Percentiles rank a stretch among this genome's conserved stretches.
phyloP scores from a whole-genome alignment of 1,284 basidiomycete genomes.

The Puccinia novopanici region DNA sequence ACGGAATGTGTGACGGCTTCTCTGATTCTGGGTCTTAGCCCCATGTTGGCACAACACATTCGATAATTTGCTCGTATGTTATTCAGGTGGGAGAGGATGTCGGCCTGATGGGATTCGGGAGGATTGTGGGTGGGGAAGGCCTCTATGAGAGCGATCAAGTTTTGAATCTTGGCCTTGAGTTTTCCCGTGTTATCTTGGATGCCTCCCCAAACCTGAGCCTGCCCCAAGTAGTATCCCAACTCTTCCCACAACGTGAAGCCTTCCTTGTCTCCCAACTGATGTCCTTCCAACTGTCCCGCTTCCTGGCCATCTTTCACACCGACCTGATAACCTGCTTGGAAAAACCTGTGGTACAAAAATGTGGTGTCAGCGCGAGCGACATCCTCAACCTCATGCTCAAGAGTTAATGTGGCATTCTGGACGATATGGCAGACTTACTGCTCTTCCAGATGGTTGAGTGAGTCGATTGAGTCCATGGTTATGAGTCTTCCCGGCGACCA shows the following conservation, averaged over 20 bases:
- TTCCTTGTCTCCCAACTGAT: constrained; percentile 23
- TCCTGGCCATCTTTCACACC: constrained; percentile 26
- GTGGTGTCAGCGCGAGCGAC: neutral
- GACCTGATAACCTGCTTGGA: constrained; percentile 29
- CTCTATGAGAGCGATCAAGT: constrained; percentile 17
- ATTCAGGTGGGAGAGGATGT: constrained; percentile 8
- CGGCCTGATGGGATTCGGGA: neutral
- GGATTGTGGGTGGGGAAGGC: constrained; percentile 29
- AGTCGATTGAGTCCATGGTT: constrained; percentile 31
- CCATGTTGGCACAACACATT: constrained; percentile 34
- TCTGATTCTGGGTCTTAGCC: constrained; percentile 29
- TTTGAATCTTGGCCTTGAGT: constrained; percentile 20
- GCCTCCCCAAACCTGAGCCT: constrained; percentile 23
- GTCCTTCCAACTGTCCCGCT: constrained; percentile 23
- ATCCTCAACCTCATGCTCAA: too few species aligned
- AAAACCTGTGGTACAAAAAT: neutral
- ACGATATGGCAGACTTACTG: constrained; percentile 4
- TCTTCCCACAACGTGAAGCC: constrained; percentile 34
- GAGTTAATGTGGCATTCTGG: too few species aligned
- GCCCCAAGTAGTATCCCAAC: constrained; percentile 33
- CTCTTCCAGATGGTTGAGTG: constrained; percentile 40
- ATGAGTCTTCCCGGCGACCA: neutral
- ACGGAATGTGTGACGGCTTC: neutral
- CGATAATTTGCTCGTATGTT: constrained; percentile 36
- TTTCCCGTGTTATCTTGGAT: constrained; percentile 5